Percentiles rank a stretch among this genome's conserved stretches.
These are phyloP conservation scores for Monosporascus ibericus DNA, from an alignment of 2,329 filamentous ascomycete genomes.

Conservation along the genomic window DNA sequence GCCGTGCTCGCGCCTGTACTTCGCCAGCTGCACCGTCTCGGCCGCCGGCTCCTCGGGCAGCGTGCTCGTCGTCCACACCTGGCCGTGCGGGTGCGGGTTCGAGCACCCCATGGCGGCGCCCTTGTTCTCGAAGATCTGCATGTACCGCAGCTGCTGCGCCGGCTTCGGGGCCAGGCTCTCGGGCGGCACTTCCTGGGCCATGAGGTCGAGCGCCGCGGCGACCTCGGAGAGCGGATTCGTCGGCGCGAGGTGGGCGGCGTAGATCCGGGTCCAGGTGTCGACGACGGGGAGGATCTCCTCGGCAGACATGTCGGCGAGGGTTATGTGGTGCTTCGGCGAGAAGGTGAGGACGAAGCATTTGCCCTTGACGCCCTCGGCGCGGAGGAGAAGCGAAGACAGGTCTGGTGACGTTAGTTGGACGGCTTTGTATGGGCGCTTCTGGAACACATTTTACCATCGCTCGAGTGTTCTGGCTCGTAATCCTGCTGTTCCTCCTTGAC, in stretches of 20 bases:
- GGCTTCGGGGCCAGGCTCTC: conserved; percentile 43
- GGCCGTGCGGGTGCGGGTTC: conserved; percentile 95
- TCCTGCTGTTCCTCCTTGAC: conserved; percentile 89
- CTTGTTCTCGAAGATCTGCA: conserved; percentile 99
- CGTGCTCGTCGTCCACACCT: conserved; percentile 90
- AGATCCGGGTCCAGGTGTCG: conserved; percentile 87
- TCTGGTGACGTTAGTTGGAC: conserved; percentile 37
- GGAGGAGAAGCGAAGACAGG: conserved; percentile 69
- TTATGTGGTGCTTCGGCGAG: conserved; percentile 82
- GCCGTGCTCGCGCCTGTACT: conserved; percentile 67
- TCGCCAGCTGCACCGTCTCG: conserved; percentile 71
- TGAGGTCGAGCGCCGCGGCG: conserved; percentile 32
- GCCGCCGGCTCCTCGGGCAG: conserved; percentile 82
- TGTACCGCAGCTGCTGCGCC: conserved; percentile 79
- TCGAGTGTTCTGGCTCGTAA: conserved; percentile 48
- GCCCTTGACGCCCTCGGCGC: conserved; percentile 80
- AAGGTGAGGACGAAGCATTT: conserved; percentile 98
- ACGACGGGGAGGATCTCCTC: conserved; percentile 75
- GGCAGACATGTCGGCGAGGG: conserved; percentile 80
- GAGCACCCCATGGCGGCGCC: conserved; percentile 97
- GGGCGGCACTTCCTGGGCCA: conserved; percentile 28
- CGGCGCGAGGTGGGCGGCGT: conserved; percentile 71
- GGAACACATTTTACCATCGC: conserved; percentile 24
- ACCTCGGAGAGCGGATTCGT: conserved; percentile 55
- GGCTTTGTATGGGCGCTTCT: neutral